Percentiles rank a stretch among this genome's conserved stretches.
Evolutionary conservation across 768 basidiomycete species (phyloP).

Genomic region (Ramaria sp.): DNA sequence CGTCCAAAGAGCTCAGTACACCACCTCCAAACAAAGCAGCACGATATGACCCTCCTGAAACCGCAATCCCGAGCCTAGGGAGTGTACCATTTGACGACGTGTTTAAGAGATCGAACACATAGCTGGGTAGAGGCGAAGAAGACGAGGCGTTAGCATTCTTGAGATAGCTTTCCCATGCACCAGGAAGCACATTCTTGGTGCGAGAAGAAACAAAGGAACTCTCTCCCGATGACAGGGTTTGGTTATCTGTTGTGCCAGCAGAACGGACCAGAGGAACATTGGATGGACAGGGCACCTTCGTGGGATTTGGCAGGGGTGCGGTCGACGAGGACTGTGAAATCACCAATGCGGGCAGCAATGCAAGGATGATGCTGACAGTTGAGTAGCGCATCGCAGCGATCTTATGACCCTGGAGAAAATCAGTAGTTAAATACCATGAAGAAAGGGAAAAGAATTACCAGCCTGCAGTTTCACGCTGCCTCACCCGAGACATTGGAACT

Average conservation of each 20-base stretch:
- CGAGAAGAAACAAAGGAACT: conserved; percentile 25
- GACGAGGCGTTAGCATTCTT: conserved; percentile 23
- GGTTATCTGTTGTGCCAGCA: conserved; percentile 11
- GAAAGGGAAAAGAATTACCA: no score
- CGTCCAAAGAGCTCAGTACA: conserved; percentile 38
- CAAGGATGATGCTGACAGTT: no score
- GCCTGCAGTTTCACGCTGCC: no score
- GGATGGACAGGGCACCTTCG: conserved; percentile 6
- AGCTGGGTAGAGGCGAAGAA: neutral
- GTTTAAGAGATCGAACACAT: neutral
- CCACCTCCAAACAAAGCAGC: conserved; percentile 46
- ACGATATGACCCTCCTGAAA: conserved; percentile 46
- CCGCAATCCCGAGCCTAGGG: conserved; percentile 28
- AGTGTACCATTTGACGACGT: neutral
- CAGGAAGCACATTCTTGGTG: conserved; percentile 23
- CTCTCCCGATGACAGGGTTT: conserved; percentile 27
- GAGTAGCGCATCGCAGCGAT: no score
- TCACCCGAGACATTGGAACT: no score
- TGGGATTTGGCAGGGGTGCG: neutral
- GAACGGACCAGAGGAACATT: conserved; percentile 6
- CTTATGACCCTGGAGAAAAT: no score
- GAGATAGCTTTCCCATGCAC: conserved; percentile 31
- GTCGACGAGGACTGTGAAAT: neutral
- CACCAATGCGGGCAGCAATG: neutral
- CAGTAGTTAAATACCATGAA: no score